These are phyloP conservation scores for Primulina tabacum DNA, from an alignment of 257 asterid species.

Conservation along the genomic window DNA sequence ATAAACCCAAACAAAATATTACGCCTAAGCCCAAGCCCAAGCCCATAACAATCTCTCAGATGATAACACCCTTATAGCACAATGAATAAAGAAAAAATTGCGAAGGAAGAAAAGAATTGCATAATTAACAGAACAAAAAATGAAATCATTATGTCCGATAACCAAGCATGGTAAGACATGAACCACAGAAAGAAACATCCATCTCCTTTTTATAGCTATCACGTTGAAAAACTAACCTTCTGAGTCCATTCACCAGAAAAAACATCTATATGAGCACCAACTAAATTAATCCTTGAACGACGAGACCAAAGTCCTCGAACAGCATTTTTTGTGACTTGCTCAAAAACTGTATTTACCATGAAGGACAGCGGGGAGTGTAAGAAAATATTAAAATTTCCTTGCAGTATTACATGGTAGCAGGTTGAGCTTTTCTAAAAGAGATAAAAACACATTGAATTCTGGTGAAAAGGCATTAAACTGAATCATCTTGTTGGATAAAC, in stretches of 20 bases:
- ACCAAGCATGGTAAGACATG: slow-evolving; percentile 14
- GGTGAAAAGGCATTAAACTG: background rate
- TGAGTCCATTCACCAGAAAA: slow-evolving; percentile 99
- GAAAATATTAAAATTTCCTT: background rate
- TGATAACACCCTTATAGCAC: slow-evolving; percentile 5
- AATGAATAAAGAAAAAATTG: background rate
- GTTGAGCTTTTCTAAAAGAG: background rate
- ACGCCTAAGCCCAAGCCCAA: no score
- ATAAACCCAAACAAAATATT: no score
- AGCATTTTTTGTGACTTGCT: slow-evolving; percentile 90
- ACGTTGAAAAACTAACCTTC: slow-evolving; percentile 57
- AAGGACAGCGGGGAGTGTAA: slow-evolving; percentile 19
- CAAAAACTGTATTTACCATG: slow-evolving; percentile 64
- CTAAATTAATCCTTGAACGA: slow-evolving; percentile 89
- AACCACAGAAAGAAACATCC: background rate
- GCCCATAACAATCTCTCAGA: background rate
- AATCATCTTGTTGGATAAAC: background rate
- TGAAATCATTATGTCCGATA: slow-evolving; percentile 12
- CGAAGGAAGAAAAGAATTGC: slow-evolving; percentile 5
- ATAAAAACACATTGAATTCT: background rate
- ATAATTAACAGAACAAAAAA: background rate
- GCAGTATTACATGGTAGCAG: background rate
- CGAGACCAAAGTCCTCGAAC: slow-evolving; percentile 99
- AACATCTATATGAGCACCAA: slow-evolving; percentile 99
- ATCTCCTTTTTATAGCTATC: slow-evolving; percentile 20